phyloP scores from a whole-genome alignment of 2,329 filamentous ascomycete species.

The Fusarium poae region DNA sequence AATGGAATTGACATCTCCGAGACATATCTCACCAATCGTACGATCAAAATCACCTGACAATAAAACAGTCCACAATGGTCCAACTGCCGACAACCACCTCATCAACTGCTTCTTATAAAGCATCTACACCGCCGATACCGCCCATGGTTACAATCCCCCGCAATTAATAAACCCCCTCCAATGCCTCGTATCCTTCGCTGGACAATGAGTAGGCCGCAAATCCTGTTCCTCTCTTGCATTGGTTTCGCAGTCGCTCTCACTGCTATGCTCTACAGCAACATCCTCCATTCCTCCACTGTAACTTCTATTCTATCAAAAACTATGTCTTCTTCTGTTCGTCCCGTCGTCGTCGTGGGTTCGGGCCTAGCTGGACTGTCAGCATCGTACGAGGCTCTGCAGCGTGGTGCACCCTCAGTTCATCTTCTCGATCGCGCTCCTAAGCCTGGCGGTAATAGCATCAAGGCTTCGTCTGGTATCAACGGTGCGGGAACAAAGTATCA shows the following conservation, averaged over 20 bases:
- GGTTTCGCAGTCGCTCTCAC: conserved; percentile 47
- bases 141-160: conserved; percentile 20
- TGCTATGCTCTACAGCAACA: conserved; percentile 50
- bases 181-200: conserved; percentile 50
- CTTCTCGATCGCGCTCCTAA: conserved; percentile 71
- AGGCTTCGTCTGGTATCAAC: conserved; percentile 76
- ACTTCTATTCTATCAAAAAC: conserved; percentile 47
- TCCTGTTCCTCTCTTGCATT: conserved; percentile 48
- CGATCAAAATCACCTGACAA: conserved; percentile 41
- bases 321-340: conserved; percentile 42
- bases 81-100: conserved; percentile 19
- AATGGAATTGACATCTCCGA: background rate
- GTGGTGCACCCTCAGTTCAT: conserved; percentile 63
- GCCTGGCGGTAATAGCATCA: conserved; percentile 75
- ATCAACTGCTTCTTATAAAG: conserved; percentile 33
- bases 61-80: conserved; percentile 40
- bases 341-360: conserved; percentile 72
- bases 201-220: conserved; percentile 48
- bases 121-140: conserved; percentile 40
- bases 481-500: conserved; percentile 72
- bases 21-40: conserved; percentile 32
- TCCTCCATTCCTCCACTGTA: conserved; percentile 36
- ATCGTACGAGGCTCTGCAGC: conserved; percentile 66
- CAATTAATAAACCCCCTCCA: conserved; percentile 10
- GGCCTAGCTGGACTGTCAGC: conserved; percentile 74